Conservation (phyloP, 2,329 filamentous ascomycete genomes). For the Akanthomyces uredinophilus region DNA sequence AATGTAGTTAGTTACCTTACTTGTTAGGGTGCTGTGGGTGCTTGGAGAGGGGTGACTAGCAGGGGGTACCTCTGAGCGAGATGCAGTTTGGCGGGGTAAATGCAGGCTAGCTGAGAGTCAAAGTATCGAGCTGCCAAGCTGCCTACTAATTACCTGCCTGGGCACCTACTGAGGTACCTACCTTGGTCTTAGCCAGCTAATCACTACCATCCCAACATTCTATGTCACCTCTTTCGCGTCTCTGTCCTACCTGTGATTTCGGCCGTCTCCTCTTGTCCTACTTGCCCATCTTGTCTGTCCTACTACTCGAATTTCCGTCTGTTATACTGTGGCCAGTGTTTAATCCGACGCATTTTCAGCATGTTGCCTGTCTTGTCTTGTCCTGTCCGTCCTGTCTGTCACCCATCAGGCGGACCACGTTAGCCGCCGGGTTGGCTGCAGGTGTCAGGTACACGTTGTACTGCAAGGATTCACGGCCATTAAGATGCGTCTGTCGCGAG, state of each 20-base stretch:
- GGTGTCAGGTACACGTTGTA: not conserved
- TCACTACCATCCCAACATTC: too few relatives aligned
- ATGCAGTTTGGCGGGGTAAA: conserved; percentile 5
- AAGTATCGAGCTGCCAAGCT: too few relatives aligned
- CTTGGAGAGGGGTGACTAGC: not conserved
- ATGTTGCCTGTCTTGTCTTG: not conserved
- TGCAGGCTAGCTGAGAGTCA: not conserved
- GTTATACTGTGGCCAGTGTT: too few relatives aligned
- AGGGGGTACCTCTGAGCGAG: not conserved
- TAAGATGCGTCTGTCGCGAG: too few relatives aligned
- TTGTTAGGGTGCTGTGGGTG: too few relatives aligned
- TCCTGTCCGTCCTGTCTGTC: too few relatives aligned
- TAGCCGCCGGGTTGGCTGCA: not conserved
- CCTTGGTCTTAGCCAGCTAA: not conserved
- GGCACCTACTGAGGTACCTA: too few relatives aligned
- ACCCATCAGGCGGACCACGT: not conserved
- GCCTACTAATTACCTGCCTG: too few relatives aligned
- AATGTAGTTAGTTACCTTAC: too few relatives aligned
- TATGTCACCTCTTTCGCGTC: too few relatives aligned
- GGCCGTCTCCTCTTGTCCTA: not conserved
- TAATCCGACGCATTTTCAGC: too few relatives aligned
- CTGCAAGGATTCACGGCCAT: not conserved
- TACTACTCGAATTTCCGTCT: not conserved
- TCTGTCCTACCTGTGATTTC: not conserved
- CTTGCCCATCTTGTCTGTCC: not conserved